These are phyloP conservation scores for Lactarius pseudohatsudake DNA, from an alignment of 768 basidiomycete genomes.

Conservation along the genomic window DNA sequence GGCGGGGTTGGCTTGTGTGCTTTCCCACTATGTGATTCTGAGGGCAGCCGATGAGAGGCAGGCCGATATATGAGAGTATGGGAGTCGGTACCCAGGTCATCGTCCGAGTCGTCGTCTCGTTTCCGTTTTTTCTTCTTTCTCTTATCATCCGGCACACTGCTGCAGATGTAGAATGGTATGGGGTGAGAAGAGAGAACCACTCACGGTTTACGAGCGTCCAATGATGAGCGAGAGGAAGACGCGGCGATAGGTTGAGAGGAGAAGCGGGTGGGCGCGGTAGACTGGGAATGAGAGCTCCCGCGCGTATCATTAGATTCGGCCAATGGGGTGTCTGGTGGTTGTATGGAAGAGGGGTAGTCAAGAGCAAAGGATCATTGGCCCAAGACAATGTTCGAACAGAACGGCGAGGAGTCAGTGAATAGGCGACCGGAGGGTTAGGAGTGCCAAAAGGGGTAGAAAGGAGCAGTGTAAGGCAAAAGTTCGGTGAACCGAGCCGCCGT, in stretches of 20 bases:
- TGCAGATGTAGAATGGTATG: constrained; percentile 17
- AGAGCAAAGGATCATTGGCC: too few species aligned
- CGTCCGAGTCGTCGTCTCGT: constrained; percentile 72
- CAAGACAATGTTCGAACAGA: not conserved
- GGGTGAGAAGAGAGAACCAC: constrained; percentile 30
- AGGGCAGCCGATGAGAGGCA: constrained; percentile 13
- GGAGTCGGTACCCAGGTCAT: constrained; percentile 51
- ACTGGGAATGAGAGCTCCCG: constrained; percentile 32
- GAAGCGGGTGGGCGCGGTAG: constrained; percentile 47
- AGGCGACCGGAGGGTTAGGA: not conserved
- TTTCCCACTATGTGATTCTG: constrained; percentile 36
- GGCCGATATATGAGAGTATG: constrained; percentile 8
- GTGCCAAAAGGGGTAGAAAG: constrained; percentile 6
- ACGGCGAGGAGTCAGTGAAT: not conserved
- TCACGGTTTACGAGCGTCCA: constrained; percentile 66
- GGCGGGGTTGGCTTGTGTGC: constrained; percentile 53
- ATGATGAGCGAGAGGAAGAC: constrained; percentile 52
- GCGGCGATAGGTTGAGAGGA: constrained; percentile 42
- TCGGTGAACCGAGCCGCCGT: constrained; percentile 14
- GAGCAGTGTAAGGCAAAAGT: not conserved
- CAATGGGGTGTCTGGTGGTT: constrained; percentile 45
- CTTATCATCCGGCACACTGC: constrained; percentile 53
- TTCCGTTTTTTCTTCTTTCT: constrained; percentile 87
- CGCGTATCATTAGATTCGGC: constrained; percentile 42
- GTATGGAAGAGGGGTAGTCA: not conserved